Base-by-base conservation (phyloP, 2,329 filamentous ascomycete genomes). In the Exserohilum turcica region DNA sequence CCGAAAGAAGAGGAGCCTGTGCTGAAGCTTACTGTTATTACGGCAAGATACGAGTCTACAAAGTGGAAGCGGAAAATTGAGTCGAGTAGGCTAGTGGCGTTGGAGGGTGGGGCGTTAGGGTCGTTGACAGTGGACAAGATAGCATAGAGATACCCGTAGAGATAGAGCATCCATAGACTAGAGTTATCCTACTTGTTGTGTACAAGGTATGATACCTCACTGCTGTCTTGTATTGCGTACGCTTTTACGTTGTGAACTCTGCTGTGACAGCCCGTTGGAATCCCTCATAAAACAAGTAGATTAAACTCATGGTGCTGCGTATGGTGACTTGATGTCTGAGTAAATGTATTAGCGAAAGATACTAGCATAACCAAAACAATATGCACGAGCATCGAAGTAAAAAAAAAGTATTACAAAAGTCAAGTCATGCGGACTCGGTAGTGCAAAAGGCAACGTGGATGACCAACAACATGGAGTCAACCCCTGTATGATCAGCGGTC, bases 31-130 rank as follows among this genome's bases (percentile, higher is more conserved):
- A 92, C 90, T 0, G 79, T 93, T 53, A 88, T 93, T 10, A 78
- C 91, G 18, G 89, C 86, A 3, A 81, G 86, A 32, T 88, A 87
- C 58, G 89, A 92, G 77, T 86, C 87, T 59, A 84, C 78, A 18
- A 90, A 88, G 74, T 93, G 89, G 89, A 87, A 86, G 74, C 91
- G 88, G 78, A 85, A 83, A 71, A 77, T 91, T 12, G 86, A 90
- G 70, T 74, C 74, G 0, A 82, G 82, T 1, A 82, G 81, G 0
- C 77, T 73, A 2, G 56, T 76, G 40, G 64, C 61, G 6, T 56
- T 74, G 4, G 49, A 71, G 31, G 64, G 60, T 21, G 63, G 38
- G 3, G 43, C 33, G 13, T 55, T 63, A 21, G 68, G 66, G 6
- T 46, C 46, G 1, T 56, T 74, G 54, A 55, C 36, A 3, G 57